Evolutionary conservation across 495 filamentous ascomycete species (phyloP).

Genomic region (Xylaria flabelliformis): DNA sequence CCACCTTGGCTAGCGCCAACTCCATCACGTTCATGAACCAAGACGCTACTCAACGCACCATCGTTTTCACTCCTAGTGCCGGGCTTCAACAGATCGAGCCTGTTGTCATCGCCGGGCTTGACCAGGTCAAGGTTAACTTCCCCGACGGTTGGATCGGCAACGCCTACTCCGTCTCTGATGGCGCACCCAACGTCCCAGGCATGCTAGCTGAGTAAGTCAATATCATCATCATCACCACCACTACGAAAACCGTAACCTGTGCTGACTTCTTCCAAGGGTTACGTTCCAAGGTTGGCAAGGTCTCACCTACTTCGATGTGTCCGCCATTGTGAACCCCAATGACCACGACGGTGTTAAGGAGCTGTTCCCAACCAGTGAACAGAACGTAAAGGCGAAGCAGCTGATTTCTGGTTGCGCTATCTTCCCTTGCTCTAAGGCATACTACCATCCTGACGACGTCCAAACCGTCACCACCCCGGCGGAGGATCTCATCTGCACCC

Average conservation of each 20-base stretch:
- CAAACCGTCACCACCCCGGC: conserved; percentile 52
- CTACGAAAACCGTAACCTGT: no score
- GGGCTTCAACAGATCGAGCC: conserved; percentile 32
- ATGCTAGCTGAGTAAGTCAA: conserved; percentile 57
- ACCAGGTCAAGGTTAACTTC: conserved; percentile 41
- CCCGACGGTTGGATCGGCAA: conserved; percentile 56
- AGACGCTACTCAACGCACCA: conserved; percentile 51
- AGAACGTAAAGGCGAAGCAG: conserved; percentile 28
- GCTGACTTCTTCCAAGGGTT: conserved; percentile 29
- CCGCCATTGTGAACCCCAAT: conserved; percentile 58
- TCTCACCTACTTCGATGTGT: conserved; percentile 59
- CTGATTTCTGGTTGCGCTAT: conserved; percentile 52
- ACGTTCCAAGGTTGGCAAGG: conserved; percentile 52
- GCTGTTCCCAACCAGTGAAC: conserved; percentile 48
- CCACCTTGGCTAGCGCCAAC: conserved; percentile 46
- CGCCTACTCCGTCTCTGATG: conserved; percentile 51
- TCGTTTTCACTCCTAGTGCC: conserved; percentile 50
- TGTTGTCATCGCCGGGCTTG: conserved; percentile 41
- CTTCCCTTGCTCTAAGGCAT: conserved; percentile 57
- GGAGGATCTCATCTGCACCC: conserved; percentile 48
- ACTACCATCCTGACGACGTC: conserved; percentile 56
- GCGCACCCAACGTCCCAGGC: conserved; percentile 44
- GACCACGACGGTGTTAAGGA: conserved; percentile 54
- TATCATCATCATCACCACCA: conserved; percentile 21
- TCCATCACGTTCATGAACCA: conserved; percentile 56